Percentiles rank a stretch among this genome's conserved stretches.
Evolutionary conservation across 108 stramenopile genomes (phyloP).

Genomic region (Aurantiochytrium sp.): DNA sequence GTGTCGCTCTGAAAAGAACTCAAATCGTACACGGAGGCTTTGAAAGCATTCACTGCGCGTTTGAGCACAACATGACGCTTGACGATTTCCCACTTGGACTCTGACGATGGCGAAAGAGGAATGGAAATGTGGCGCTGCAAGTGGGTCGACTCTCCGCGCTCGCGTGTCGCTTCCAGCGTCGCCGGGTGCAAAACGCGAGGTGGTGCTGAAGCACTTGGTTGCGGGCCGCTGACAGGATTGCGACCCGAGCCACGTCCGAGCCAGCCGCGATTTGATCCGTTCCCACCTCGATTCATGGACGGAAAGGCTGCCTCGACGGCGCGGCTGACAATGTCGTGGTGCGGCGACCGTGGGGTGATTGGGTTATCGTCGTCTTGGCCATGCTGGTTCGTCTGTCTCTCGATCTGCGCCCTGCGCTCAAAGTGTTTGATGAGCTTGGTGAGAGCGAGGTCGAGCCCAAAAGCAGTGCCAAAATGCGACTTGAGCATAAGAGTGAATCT

Average conservation of each 20-base stretch:
- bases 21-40: background rate
- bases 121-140: background rate
- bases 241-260: no score
- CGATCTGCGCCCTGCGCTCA: background rate
- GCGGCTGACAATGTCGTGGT: background rate
- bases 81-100: slow-evolving; percentile 10
- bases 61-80: background rate
- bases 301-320: slow-evolving; percentile 3
- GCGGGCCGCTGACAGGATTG: background rate
- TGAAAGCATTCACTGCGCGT: background rate
- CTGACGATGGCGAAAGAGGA: background rate
- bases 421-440: background rate
- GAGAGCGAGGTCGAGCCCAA: background rate
- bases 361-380: no score
- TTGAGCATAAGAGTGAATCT: background rate
- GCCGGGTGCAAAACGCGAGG: no score
- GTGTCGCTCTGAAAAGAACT: background rate
- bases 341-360: background rate
- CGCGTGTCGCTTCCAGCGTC: background rate
- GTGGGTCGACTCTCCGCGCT: background rate
- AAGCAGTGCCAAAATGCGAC: background rate
- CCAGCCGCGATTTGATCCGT: background rate
- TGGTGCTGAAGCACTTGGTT: background rate
- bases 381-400: no score
- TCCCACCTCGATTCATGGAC: background rate